Base-by-base conservation (phyloP, 108 stramenopile genomes). In the Skeletonema grethae region DNA sequence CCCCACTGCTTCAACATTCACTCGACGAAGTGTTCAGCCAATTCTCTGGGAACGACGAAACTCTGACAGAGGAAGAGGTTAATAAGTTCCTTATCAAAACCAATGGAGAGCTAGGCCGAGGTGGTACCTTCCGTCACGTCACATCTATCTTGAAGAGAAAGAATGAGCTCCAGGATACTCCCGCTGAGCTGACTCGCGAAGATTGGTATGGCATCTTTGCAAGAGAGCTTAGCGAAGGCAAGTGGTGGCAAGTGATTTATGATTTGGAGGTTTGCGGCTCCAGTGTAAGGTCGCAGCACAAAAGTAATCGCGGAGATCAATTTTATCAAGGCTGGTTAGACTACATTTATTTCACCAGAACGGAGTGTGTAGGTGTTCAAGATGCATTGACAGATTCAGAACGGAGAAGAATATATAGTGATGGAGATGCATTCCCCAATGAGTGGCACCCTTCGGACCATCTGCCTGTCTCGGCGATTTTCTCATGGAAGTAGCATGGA, bases 391-490 rank as follows among this genome's bases (percentile, higher is more conserved):
- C 72, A 7, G 65, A 67, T 24, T 18, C 20, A 20, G 77, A 73
- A 34, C 72, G 71, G 5, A 28, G 24, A 7, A 62, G 48, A 3
- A 55, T 77, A 12, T 77, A 77, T 34, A 57, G 30, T 18, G 71
- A 77, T 36, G 77, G 77, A 8, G 72, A 77, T 46, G 77, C 77
- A 5, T 65, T 92, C 68, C 96, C 96, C 6, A 96, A 95, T 59
- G 81, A 84, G 16, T 66, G 82, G 55, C 92, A 96, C 63, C 91
- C 96, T 8, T 94, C 92, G 0, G 96, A 96, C 71, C 96, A 96
- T 79, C 66, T 96, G 6, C 93, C 94, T 9, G 85, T 96, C 1
- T 85, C 89, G 15, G 94, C 87, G 32, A 75, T 82, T 20, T 93
- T 96, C 79, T 77, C 77, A 1, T 77, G 71, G 77, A 58, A 53